A percentile compares a stretch with the other conserved stretches of the same genome.
phyloP scores from a whole-genome alignment of 129 eudicot species.

The Chrysanthemum lavandulifolium region DNA sequence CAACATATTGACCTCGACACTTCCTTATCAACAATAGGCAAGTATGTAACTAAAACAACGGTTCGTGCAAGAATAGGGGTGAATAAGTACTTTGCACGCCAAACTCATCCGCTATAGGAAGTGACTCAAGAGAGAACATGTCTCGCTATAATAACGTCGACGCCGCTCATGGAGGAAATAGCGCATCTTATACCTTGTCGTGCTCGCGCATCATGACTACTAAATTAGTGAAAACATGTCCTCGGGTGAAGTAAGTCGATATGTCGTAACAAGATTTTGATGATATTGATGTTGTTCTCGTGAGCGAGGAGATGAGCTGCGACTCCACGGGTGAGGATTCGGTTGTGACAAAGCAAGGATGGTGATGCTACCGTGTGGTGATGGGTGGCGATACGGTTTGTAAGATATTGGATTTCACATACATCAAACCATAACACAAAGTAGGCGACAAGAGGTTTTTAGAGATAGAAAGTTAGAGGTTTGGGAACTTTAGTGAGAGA shows the following conservation, averaged over 20 bases:
- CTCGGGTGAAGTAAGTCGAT: slow-evolving; percentile 17
- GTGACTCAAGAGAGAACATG: slow-evolving; percentile 37
- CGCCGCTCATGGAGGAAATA: slow-evolving; percentile 36
- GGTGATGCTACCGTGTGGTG: slow-evolving; percentile 41
- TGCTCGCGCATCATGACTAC: slow-evolving; percentile 41
- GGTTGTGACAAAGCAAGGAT: slow-evolving; percentile 29
- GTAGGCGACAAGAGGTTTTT: no score
- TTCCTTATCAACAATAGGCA: slow-evolving; percentile 39
- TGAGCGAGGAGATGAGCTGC: neutral
- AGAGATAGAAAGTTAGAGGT: no score
- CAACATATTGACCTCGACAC: slow-evolving; percentile 49
- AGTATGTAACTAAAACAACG: slow-evolving; percentile 27
- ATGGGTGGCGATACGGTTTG: slow-evolving; percentile 40
- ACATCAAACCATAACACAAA: no score
- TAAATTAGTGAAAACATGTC: slow-evolving; percentile 33
- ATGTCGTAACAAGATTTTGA: slow-evolving; percentile 31
- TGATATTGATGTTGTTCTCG: neutral
- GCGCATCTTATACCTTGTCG: slow-evolving; percentile 29
- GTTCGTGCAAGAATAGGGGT: slow-evolving; percentile 36
- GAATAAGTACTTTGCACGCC: slow-evolving; percentile 37
- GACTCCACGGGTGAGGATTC: slow-evolving; percentile 12
- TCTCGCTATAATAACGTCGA: slow-evolving; percentile 40
- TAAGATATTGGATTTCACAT: no score
- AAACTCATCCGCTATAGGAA: slow-evolving; percentile 46
- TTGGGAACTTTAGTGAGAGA: no score